phyloP scores from a whole-genome alignment of 495 filamentous ascomycete species.

The Niebla homalea region DNA sequence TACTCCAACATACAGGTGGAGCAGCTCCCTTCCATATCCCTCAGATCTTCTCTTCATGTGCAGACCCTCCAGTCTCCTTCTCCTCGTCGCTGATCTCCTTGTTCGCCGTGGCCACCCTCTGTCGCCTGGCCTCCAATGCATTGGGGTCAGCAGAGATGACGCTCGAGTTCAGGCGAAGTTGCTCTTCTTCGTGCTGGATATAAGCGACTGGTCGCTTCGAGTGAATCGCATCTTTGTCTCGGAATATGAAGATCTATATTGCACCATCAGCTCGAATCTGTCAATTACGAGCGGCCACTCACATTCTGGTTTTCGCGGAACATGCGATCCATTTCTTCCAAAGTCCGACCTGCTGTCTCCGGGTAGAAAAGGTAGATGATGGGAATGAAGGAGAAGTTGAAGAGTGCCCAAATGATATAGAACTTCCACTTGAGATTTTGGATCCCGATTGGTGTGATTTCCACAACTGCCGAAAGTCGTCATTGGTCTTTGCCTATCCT shows the following conservation, averaged over 20 bases:
- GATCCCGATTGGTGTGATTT: constrained; percentile 50
- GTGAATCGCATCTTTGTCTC: constrained; percentile 26
- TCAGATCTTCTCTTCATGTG: background rate
- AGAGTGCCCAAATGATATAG: constrained; percentile 51
- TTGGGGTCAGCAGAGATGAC: constrained; percentile 14
- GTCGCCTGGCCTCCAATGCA: constrained; percentile 12
- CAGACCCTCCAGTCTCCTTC: constrained; percentile 7
- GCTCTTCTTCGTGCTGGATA: constrained; percentile 22
- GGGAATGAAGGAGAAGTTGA: constrained; percentile 46
- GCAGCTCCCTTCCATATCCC: too few species aligned
- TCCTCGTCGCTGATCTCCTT: constrained; percentile 11
- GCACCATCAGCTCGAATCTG: too few species aligned
- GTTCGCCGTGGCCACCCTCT: constrained; percentile 11
- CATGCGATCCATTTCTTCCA: constrained; percentile 38
- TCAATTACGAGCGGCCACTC: background rate
- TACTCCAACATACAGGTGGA: too few species aligned
- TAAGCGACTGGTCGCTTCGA: constrained; percentile 26
- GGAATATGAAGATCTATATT: constrained; percentile 21
- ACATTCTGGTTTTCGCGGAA: constrained; percentile 26
- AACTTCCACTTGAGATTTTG: constrained; percentile 47
- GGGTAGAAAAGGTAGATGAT: constrained; percentile 54
- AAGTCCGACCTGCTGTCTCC: constrained; percentile 41
- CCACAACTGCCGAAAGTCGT: constrained; percentile 29
- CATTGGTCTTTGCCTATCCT: background rate
- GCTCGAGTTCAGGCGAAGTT: constrained; percentile 22